Evolutionary conservation across 805 yeast genomes (phyloP).

Genomic region (Kuraishia borneana): DNA sequence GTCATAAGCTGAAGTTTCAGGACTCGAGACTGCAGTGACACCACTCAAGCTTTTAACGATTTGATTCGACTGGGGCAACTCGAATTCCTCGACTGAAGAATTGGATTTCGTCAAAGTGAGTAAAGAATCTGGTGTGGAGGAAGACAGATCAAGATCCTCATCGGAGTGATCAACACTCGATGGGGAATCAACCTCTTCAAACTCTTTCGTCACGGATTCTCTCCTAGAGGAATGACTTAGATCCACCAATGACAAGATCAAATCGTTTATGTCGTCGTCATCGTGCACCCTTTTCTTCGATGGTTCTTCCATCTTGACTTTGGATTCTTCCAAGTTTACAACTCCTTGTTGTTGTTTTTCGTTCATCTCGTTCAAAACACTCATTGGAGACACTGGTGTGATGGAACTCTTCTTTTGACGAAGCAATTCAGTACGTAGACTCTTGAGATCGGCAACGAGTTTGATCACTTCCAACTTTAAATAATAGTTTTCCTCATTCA

Average conservation of each 20-base stretch:
- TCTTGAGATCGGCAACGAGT: slow-evolving; percentile 30
- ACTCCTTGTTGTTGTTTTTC: background rate
- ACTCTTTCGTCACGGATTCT: background rate
- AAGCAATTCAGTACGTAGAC: slow-evolving; percentile 15
- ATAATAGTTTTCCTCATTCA: slow-evolving; percentile 32
- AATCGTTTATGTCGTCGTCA: slow-evolving; percentile 23
- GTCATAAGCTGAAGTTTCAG: background rate
- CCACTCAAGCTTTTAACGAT: background rate
- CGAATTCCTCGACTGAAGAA: slow-evolving; percentile 8
- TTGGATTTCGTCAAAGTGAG: slow-evolving; percentile 9
- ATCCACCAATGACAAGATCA: slow-evolving; percentile 21
- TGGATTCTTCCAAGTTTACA: background rate
- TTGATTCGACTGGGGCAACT: background rate
- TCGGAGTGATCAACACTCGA: slow-evolving; percentile 1
- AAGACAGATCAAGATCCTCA: slow-evolving; percentile 5
- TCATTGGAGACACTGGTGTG: background rate
- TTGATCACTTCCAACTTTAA: slow-evolving; percentile 31
- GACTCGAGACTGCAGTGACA: background rate
- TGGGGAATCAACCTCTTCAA: background rate
- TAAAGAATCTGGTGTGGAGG: slow-evolving; percentile 8
- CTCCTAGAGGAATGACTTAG: slow-evolving; percentile 14
- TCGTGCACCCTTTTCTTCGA: slow-evolving; percentile 14
- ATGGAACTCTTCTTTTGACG: background rate
- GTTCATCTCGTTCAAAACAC: background rate
- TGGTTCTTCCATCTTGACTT: background rate